Percentiles rank a stretch among this genome's conserved stretches.
phyloP scores from a whole-genome alignment of 176 grass and related monocot genomes.

The Cocos nucifera region DNA sequence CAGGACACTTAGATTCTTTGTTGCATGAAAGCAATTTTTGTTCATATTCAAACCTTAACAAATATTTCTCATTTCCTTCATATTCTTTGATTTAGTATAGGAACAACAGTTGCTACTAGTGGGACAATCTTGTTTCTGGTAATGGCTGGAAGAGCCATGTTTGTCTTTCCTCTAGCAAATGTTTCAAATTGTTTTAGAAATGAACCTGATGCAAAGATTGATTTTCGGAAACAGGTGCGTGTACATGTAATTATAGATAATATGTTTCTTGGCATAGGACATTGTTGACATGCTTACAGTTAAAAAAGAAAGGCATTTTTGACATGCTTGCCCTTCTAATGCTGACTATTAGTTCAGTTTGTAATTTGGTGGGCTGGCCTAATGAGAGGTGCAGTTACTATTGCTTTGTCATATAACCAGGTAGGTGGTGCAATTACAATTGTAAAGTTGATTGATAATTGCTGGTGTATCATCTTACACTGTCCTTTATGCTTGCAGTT shows the following conservation, averaged over 20 bases:
- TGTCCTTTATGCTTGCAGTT: slow-evolving; percentile 4
- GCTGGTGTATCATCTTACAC: background rate
- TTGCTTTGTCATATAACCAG: slow-evolving; percentile 23
- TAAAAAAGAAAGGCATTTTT: too few species aligned
- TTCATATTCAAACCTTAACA: too few species aligned
- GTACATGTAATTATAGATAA: background rate
- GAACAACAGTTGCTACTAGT: slow-evolving; percentile 8
- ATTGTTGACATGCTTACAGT: too few species aligned
- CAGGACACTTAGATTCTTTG: too few species aligned
- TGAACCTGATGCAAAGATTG: background rate
- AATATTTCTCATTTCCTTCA: background rate
- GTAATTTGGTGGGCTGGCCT: slow-evolving; percentile 19
- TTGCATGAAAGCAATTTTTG: too few species aligned
- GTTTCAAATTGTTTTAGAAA: slow-evolving; percentile 7
- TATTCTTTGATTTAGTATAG: slow-evolving; percentile 6
- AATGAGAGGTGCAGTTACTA: slow-evolving; percentile 20
- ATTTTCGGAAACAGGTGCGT: slow-evolving; percentile 5
- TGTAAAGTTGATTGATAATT: background rate
- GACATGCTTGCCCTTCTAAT: background rate
- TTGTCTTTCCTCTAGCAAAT: slow-evolving; percentile 18
- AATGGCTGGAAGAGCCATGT: slow-evolving; percentile 18
- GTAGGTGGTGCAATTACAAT: background rate
- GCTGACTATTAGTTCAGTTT: slow-evolving; percentile 1
- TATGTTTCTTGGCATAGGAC: too few species aligned
- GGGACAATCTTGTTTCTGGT: slow-evolving; percentile 5